Percentiles rank a stretch among this genome's conserved stretches.
phyloP scores from a whole-genome alignment of 1,284 basidiomycete genomes.

The Leccinum subrobustum region DNA sequence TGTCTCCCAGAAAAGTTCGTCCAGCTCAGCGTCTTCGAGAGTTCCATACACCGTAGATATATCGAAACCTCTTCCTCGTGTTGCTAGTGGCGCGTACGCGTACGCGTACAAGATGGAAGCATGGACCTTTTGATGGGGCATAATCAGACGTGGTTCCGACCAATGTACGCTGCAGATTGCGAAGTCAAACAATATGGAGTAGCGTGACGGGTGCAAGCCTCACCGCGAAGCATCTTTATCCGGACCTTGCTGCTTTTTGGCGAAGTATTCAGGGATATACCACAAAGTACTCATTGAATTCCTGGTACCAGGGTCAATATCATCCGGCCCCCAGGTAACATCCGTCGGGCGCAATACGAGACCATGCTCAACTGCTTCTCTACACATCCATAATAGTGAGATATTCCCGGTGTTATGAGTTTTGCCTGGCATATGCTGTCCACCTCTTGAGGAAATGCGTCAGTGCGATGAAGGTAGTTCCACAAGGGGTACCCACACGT shows the following conservation, averaged over 20 bases:
- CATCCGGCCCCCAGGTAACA: conserved; percentile 11
- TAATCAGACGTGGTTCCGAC: no score
- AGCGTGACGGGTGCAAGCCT: not conserved
- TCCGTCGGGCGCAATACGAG: conserved; percentile 13
- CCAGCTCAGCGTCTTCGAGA: not conserved
- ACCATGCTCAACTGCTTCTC: conserved; percentile 14
- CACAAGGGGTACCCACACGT: no score
- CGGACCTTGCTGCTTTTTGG: not conserved
- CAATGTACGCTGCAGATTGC: not conserved
- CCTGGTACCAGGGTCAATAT: conserved; percentile 10
- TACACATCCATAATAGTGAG: conserved; percentile 19
- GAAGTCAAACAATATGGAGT: not conserved
- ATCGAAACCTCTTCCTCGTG: no score
- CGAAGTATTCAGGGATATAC: conserved; percentile 20
- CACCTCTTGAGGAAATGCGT: no score
- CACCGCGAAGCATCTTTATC: not conserved
- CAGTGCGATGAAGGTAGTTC: no score
- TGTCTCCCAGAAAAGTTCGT: not conserved
- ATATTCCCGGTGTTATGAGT: conserved; percentile 13
- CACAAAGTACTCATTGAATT: conserved; percentile 18
- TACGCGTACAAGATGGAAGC: no score
- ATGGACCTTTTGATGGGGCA: no score
- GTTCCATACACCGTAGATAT: no score
- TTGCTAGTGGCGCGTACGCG: no score
- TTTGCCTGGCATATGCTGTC: not conserved